Percentiles rank a stretch among this genome's conserved stretches.
phyloP scores from a whole-genome alignment of 371 early-diverging fungal species.

The Mucor circinelloides region DNA sequence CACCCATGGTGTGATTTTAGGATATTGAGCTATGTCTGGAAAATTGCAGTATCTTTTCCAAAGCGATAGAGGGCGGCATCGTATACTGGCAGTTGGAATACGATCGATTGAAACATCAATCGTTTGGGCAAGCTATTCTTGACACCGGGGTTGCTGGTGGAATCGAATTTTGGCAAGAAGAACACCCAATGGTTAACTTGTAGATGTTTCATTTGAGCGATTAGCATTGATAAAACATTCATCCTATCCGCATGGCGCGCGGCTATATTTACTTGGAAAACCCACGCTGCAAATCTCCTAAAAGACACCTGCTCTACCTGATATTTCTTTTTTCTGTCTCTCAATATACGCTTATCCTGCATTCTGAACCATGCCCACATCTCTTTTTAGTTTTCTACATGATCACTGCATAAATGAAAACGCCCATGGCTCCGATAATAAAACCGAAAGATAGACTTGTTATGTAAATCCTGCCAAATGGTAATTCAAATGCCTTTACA shows the following conservation, averaged over 20 bases:
- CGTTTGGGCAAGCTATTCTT: not conserved
- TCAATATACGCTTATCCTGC: not conserved
- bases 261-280: not conserved
- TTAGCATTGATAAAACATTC: not conserved
- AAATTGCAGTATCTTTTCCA: not conserved
- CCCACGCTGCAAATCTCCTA: too few relatives aligned
- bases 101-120: not conserved
- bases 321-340: not conserved
- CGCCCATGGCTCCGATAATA: not conserved
- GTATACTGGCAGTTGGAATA: not conserved
- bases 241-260: not conserved
- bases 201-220: not conserved
- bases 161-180: constrained; percentile 3
- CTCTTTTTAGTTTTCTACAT: not conserved
- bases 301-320: not conserved
- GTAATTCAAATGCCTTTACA: not conserved
- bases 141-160: constrained; percentile 11
- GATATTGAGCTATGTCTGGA: not conserved
- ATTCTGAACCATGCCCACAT: not conserved
- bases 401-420: not conserved
- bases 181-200: not conserved
- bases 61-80: not conserved
- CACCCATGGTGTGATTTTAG: not conserved
- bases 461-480: not conserved
- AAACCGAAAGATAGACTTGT: not conserved